These are phyloP conservation scores for Quercus glauca DNA, from an alignment of 306 rosid species.

Conservation along the genomic window DNA sequence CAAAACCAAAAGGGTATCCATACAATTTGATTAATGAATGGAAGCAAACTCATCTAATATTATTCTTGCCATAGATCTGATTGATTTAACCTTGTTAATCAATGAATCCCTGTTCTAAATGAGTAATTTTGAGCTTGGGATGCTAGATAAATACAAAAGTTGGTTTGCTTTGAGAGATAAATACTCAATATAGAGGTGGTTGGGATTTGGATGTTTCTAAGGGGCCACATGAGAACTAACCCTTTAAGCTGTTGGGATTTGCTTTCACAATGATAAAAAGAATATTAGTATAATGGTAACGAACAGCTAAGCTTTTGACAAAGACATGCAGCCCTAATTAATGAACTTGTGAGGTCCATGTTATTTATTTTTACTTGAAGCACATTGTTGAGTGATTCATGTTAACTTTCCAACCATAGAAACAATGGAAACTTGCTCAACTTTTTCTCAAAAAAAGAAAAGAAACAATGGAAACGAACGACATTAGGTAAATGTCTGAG, in stretches of 20 bases:
- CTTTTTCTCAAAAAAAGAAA: too few species aligned
- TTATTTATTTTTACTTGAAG: too few species aligned
- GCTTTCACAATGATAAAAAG: conserved; percentile 34
- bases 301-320: conserved; percentile 41
- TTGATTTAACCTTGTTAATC: conserved; percentile 20
- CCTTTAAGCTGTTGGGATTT: conserved; percentile 19
- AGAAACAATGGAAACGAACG: too few species aligned
- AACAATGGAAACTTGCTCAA: too few species aligned
- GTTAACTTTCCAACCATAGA: background rate
- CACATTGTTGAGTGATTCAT: too few species aligned
- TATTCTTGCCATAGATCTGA: conserved; percentile 14
- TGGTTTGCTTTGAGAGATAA: conserved; percentile 30
- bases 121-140: conserved; percentile 23
- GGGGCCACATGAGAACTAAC: conserved; percentile 31
- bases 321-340: conserved; percentile 9
- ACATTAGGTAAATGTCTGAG: too few species aligned
- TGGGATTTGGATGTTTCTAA: conserved; percentile 20
- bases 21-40: conserved; percentile 1
- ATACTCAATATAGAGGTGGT: conserved; percentile 16
- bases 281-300: conserved; percentile 11
- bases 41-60: background rate
- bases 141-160: conserved; percentile 24
- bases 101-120: background rate
- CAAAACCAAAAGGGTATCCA: background rate
- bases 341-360: background rate